Conservation (phyloP, 306 rosid species). For the Lathyrus aphaca region DNA sequence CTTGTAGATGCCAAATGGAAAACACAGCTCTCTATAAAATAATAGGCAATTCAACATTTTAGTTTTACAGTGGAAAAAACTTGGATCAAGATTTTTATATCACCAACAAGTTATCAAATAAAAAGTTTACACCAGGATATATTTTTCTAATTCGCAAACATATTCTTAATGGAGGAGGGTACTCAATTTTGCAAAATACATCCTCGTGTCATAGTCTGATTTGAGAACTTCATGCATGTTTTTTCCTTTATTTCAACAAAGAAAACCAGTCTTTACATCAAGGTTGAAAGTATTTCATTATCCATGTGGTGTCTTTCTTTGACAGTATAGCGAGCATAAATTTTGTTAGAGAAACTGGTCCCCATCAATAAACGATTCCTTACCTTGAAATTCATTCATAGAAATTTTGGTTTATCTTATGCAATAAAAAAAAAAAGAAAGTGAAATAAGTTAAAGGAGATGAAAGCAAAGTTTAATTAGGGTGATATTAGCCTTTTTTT, state of each 20-base stretch:
- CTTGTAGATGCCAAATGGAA: background rate
- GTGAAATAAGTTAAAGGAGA: constrained; percentile 16
- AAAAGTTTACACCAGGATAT: background rate
- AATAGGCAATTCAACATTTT: constrained; percentile 3
- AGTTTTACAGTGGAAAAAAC: background rate
- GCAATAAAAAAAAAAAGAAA: constrained; percentile 22
- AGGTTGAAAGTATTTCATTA: constrained; percentile 24
- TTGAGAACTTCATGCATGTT: constrained; percentile 3
- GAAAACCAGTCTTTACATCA: constrained; percentile 20
- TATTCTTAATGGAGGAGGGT: background rate
- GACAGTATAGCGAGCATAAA: constrained; percentile 14
- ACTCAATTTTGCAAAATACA: constrained; percentile 11
- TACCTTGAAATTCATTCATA: background rate
- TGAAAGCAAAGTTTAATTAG: constrained; percentile 17
- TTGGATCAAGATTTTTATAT: constrained; percentile 11
- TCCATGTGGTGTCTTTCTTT: constrained; percentile 29
- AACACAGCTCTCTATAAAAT: background rate
- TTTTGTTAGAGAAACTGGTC: constrained; percentile 28
- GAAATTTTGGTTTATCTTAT: constrained; percentile 30
- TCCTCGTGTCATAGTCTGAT: background rate
- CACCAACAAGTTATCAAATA: background rate
- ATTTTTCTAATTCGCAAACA: background rate
- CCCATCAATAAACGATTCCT: constrained; percentile 23
- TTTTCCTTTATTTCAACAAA: background rate
- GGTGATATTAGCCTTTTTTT: constrained; percentile 7